phyloP scores from a whole-genome alignment of 306 rosid genomes.

The Inga oerstediana region DNA sequence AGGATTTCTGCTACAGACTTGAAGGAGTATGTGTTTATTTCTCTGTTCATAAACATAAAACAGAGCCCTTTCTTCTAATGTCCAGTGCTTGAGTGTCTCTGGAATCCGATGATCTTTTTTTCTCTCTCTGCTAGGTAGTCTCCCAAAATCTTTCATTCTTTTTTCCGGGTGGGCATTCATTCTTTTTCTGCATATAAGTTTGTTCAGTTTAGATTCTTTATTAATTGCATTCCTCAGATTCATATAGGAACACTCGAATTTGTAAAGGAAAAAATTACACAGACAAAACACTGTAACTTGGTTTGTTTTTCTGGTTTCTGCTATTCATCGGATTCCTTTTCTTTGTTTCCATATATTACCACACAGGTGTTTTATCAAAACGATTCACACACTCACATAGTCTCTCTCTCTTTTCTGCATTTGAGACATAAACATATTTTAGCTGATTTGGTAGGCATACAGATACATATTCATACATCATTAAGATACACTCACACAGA shows the following conservation, averaged over 20 bases:
- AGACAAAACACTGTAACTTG: constrained; percentile 26
- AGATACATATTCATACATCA: constrained; percentile 20
- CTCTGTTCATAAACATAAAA: constrained; percentile 45
- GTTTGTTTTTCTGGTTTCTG: constrained; percentile 37
- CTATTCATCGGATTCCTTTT: constrained; percentile 91
- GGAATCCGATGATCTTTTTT: constrained; percentile 98
- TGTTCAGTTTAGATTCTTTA: constrained; percentile 27
- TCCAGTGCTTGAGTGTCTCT: constrained; percentile 54
- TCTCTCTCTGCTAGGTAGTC: constrained; percentile 44
- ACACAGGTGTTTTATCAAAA: background rate
- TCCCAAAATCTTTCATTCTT: constrained; percentile 72
- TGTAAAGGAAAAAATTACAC: constrained; percentile 35
- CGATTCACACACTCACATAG: constrained; percentile 62
- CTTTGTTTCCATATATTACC: constrained; percentile 11
- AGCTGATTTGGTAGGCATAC: constrained; percentile 15
- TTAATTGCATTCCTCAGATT: constrained; percentile 36
- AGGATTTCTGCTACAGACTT: constrained; percentile 49
- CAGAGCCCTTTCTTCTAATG: constrained; percentile 51
- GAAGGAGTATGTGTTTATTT: constrained; percentile 68
- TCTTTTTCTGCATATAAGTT: constrained; percentile 45
- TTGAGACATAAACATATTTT: constrained; percentile 23
- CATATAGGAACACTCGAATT: constrained; percentile 67
- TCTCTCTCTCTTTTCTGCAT: constrained; percentile 45
- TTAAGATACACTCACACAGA: constrained; percentile 5
- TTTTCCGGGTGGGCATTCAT: constrained; percentile 46